Percentiles rank a stretch among this genome's conserved stretches.
Conservation (phyloP, 1,284 basidiomycete genomes). For the Laetiporus sulphureus region DNA sequence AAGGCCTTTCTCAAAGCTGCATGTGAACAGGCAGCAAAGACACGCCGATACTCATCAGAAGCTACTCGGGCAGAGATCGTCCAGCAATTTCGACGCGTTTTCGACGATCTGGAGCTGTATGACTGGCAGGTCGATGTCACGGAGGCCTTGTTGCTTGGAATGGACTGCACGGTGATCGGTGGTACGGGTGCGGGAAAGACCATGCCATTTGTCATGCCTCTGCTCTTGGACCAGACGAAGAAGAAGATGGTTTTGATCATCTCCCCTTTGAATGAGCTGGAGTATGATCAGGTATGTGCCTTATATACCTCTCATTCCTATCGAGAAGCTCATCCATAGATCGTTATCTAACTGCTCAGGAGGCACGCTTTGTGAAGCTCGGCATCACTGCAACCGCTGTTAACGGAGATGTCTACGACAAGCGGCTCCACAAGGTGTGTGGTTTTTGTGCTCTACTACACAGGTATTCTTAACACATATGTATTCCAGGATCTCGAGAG, state of each 20-base stretch:
- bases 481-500: constrained; percentile 10
- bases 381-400: constrained; percentile 23
- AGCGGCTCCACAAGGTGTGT: constrained; percentile 16
- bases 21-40: not conserved
- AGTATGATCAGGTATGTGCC: constrained; percentile 17
- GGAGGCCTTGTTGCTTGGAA: constrained; percentile 26
- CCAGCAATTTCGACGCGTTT: not conserved
- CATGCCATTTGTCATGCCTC: constrained; percentile 28
- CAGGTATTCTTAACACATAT: not conserved
- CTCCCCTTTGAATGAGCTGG: constrained; percentile 29
- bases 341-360: too few relatives aligned
- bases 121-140: constrained; percentile 30
- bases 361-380: constrained; percentile 21
- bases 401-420: constrained; percentile 26
- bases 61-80: not conserved
- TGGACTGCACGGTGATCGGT: constrained; percentile 28
- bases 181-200: constrained; percentile 31
- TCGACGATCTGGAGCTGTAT: constrained; percentile 10
- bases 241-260: constrained; percentile 22
- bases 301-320: not conserved
- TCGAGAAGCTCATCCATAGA: not conserved
- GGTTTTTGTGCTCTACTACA: not conserved
- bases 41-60: not conserved
- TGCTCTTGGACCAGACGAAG: constrained; percentile 16
- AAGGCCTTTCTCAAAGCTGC: not conserved